A percentile compares a stretch with the other conserved stretches of the same genome.
Evolutionary conservation across 2,329 filamentous ascomycete species (phyloP).

Genomic region (Aspergillus piperis): DNA sequence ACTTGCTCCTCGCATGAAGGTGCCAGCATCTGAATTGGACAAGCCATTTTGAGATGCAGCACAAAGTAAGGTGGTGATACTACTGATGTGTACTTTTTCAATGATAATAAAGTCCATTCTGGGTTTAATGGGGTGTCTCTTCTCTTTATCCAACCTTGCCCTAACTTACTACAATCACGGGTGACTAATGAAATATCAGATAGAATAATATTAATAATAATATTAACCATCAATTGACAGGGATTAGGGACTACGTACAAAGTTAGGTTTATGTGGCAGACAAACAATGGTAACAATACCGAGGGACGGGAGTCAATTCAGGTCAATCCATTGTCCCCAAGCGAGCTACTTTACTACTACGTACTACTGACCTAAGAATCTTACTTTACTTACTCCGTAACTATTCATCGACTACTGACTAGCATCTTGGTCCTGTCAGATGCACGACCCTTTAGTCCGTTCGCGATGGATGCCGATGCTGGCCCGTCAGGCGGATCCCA

Average conservation of each 20-base stretch:
- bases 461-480: slow-evolving; percentile 1
- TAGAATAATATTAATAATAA: too few species aligned
- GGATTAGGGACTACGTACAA: too few species aligned
- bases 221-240: too few species aligned
- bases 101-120: neutral
- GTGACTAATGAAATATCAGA: neutral
- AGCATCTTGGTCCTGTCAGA: neutral
- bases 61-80: neutral
- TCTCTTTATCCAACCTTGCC: neutral
- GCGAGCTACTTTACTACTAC: too few species aligned
- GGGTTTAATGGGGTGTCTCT: neutral
- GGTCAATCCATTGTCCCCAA: too few species aligned
- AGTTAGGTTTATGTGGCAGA: too few species aligned
- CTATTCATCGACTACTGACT: too few species aligned
- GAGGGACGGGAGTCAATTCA: too few species aligned
- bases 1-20: neutral
- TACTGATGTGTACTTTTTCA: too few species aligned
- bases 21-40: neutral
- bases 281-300: too few species aligned
- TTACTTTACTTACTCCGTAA: too few species aligned
- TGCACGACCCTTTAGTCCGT: slow-evolving; percentile 1
- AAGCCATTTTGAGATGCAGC: neutral
- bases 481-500: slow-evolving; percentile 5
- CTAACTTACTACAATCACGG: neutral
- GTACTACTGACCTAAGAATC: too few species aligned